Percentiles rank a stretch among this genome's conserved stretches.
These are phyloP conservation scores for Diplodia scrobiculata DNA, from an alignment of 2,329 filamentous ascomycete genomes.

Conservation along the genomic window DNA sequence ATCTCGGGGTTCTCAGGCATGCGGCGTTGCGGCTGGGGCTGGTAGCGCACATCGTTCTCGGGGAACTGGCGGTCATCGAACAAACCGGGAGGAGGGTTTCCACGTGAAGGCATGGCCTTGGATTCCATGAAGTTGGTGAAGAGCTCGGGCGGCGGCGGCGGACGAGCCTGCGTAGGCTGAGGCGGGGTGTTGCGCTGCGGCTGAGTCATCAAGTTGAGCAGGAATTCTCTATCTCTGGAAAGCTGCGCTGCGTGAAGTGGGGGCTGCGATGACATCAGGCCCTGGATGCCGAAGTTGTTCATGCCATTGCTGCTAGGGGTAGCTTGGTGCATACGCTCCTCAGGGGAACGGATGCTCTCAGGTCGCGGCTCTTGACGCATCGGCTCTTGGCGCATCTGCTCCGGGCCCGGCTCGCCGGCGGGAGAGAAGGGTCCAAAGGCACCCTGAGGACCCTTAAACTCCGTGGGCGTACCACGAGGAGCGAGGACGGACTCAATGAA, in stretches of 20 bases:
- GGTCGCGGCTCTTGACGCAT: slow-evolving; percentile 32
- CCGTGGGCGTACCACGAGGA: slow-evolving; percentile 38
- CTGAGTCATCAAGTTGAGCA: slow-evolving; percentile 74
- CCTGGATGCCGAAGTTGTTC: slow-evolving; percentile 23
- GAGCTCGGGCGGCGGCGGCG: slow-evolving; percentile 34
- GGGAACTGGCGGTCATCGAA: slow-evolving; percentile 39
- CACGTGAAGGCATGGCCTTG: slow-evolving; percentile 35
- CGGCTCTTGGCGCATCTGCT: slow-evolving; percentile 36
- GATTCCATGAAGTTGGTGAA: slow-evolving; percentile 39
- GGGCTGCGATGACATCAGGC: slow-evolving; percentile 3
- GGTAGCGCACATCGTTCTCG: slow-evolving; percentile 26
- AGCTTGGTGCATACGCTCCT: slow-evolving; percentile 14
- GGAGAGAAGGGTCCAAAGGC: slow-evolving; percentile 44
- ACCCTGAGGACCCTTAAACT: slow-evolving; percentile 39
- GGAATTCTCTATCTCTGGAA: slow-evolving; percentile 75
- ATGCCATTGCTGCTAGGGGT: slow-evolving; percentile 23
- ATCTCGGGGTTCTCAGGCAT: slow-evolving; percentile 39
- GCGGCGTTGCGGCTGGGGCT: slow-evolving; percentile 34
- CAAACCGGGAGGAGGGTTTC: slow-evolving; percentile 46
- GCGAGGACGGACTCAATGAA: slow-evolving; percentile 43
- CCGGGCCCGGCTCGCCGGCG: slow-evolving; percentile 36
- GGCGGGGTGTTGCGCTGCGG: slow-evolving; percentile 43
- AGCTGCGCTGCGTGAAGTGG: slow-evolving; percentile 33
- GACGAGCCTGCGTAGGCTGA: slow-evolving; percentile 33
- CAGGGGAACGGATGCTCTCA: slow-evolving; percentile 19